phyloP scores from a whole-genome alignment of 768 basidiomycete species.

The Coprinopsis cinerea region DNA sequence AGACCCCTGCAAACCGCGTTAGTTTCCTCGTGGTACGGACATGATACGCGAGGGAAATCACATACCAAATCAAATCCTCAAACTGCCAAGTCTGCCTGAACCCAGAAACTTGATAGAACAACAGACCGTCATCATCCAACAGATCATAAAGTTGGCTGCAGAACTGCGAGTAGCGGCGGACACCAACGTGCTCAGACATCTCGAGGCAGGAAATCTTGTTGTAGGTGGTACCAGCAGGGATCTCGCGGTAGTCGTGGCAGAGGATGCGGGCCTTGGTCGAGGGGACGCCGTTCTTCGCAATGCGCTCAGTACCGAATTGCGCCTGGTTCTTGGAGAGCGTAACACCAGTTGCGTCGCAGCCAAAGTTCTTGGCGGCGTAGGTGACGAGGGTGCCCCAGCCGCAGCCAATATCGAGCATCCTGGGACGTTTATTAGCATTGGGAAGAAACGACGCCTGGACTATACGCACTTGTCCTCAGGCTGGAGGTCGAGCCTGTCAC shows the following conservation, averaged over 20 bases:
- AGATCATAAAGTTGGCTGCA: slow-evolving; percentile 89
- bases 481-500: slow-evolving; percentile 87
- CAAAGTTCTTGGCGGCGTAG: slow-evolving; percentile 96
- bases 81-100: slow-evolving; percentile 95
- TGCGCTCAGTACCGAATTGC: slow-evolving; percentile 85
- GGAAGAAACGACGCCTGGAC: slow-evolving; percentile 13
- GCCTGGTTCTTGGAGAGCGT: slow-evolving; percentile 91
- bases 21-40: neutral
- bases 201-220: slow-evolving; percentile 95
- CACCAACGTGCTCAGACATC: slow-evolving; percentile 99
- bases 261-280: slow-evolving; percentile 80
- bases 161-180: slow-evolving; percentile 87
- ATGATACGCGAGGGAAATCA: neutral
- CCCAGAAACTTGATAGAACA: slow-evolving; percentile 97
- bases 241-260: slow-evolving; percentile 90
- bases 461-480: slow-evolving; percentile 59
- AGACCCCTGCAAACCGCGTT: slow-evolving; percentile 54
- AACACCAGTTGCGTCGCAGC: slow-evolving; percentile 93
- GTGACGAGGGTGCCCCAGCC: slow-evolving; percentile 97
- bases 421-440: slow-evolving; percentile 22
- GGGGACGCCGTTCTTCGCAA: slow-evolving; percentile 68
- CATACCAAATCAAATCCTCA: slow-evolving; percentile 92
- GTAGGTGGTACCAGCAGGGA: slow-evolving; percentile 73
- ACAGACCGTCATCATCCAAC: slow-evolving; percentile 88
- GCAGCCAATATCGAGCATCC: slow-evolving; percentile 79